Base-by-base conservation (phyloP, 352 stramenopile species). In the Phytophthora hybrid region DNA sequence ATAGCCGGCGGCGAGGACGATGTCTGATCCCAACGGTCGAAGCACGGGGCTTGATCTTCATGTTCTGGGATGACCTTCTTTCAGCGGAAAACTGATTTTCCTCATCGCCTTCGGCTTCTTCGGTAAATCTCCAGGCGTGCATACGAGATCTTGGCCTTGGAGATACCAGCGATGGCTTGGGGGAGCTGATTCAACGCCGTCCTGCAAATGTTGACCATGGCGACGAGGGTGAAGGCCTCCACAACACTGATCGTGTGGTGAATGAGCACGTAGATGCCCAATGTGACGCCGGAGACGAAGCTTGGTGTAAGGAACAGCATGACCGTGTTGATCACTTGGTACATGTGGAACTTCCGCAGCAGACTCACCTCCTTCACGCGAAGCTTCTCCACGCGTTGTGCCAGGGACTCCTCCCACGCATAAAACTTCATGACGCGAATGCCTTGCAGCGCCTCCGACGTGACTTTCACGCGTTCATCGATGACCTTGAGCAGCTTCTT, bases 381-480 rank as follows among this genome's bases (percentile, higher is more conserved):
- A 31, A 92, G 75, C 47, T 73, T 73, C n/a, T 64, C 68, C 11
- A 92, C 69, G 13, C 77, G 79, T 7, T 69, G 66, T 1, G 58
- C 54, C 3, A 90, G 61, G 0, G 81, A 81, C 1, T 78, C 64
- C 57, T 90, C 83, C 91, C 91, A 98, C 11, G 84, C 89, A 63
- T 97, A 97, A 56, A 97, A 92, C 67, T 98, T 98, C 58, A 98
- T 88, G 59, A 92, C 90, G 34, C 91, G 81, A 44, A 98, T 95
- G 3, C 94, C 95, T 13, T 89, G 74, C 1, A 99, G 78, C 18
- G 97, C 88, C 74, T 98, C 95, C 47, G 94, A 97, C 23, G 96
- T 95, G 46, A 98, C 85, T 68, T 98, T 97, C 8, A 99, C 91
- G 6, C 97, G 85, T 23, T 92, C 78, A 26, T 83, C 81, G 7